Evolutionary conservation across 78 protist species (phyloP).

Genomic region (Salpingoeca rosetta): DNA sequence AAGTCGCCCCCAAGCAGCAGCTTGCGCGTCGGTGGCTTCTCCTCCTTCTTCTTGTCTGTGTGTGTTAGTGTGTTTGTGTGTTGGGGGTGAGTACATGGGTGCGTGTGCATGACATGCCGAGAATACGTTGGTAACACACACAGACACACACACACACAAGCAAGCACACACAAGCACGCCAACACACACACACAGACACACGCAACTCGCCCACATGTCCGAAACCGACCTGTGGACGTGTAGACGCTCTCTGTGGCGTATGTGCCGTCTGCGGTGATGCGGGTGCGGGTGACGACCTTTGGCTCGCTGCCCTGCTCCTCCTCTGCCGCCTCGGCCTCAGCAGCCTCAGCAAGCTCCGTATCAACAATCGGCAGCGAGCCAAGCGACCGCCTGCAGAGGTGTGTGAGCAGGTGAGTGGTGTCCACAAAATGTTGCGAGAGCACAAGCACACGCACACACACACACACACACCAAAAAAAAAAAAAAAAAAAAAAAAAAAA

Average conservation of each 20-base stretch:
- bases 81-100: no score
- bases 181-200: no score
- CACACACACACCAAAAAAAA: no score
- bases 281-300: neutral
- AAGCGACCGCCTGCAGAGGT: no score
- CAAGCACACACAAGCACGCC: no score
- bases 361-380: slow-evolving; percentile 25
- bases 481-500: no score
- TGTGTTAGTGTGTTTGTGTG: no score
- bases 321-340: slow-evolving; percentile 25
- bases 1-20: slow-evolving; percentile 54
- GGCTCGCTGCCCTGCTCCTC: neutral
- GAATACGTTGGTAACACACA: no score
- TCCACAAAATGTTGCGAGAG: neutral
- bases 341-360: slow-evolving; percentile 13
- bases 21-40: slow-evolving; percentile 13
- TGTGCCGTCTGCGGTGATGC: slow-evolving; percentile 26
- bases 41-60: neutral
- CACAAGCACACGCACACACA: no score
- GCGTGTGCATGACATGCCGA: neutral
- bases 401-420: no score
- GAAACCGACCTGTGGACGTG: neutral
- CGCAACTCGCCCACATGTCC: no score
- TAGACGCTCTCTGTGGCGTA: slow-evolving; percentile 43
- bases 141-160: no score